phyloP scores from a whole-genome alignment of 768 basidiomycete species.

The Porpolomopsis calyptriformis region DNA sequence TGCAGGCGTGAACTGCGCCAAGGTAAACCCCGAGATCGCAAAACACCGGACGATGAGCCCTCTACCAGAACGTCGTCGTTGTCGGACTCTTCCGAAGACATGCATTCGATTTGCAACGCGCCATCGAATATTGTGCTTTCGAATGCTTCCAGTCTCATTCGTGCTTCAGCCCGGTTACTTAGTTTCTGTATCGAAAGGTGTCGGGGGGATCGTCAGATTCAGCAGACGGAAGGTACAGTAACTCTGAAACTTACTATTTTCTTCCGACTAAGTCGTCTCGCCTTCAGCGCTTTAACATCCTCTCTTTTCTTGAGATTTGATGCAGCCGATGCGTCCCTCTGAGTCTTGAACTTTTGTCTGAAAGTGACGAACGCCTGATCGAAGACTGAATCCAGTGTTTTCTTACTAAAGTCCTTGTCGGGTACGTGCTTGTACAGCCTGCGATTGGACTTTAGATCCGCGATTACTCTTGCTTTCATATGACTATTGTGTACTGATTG shows the following conservation, averaged over 20 bases:
- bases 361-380: constrained; percentile 64
- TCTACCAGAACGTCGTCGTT: constrained; percentile 17
- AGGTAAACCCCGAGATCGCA: constrained; percentile 46
- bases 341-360: constrained; percentile 54
- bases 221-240: constrained; percentile 6
- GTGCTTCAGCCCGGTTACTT: constrained; percentile 47
- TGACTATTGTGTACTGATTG: constrained; percentile 64
- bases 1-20: constrained; percentile 64
- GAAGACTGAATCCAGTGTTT: constrained; percentile 48
- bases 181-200: constrained; percentile 45
- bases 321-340: constrained; percentile 40
- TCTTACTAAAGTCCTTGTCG: constrained; percentile 55
- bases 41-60: constrained; percentile 21
- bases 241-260: constrained; percentile 41
- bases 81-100: constrained; percentile 74
- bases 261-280: constrained; percentile 49
- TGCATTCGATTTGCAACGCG: constrained; percentile 63
- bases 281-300: constrained; percentile 49
- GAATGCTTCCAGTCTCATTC: constrained; percentile 42
- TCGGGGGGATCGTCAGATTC: constrained; percentile 7
- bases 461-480: constrained; percentile 57
- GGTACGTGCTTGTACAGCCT: constrained; percentile 51
- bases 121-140: constrained; percentile 59
- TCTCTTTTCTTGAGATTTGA: constrained; percentile 40
- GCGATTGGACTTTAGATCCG: constrained; percentile 48